Base-by-base conservation (phyloP, 306 rosid species). In the Vicia sativa region DNA sequence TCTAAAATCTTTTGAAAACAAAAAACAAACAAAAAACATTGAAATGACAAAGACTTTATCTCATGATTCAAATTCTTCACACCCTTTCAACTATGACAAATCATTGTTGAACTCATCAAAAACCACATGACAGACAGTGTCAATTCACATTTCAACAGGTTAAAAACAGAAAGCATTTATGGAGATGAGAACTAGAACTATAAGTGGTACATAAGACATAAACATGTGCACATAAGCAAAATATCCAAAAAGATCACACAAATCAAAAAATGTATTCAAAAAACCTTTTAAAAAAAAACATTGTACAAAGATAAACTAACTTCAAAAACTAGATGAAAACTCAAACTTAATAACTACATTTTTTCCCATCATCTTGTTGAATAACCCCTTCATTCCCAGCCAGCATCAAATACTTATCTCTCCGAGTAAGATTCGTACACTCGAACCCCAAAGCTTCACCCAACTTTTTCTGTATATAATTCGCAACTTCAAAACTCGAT, bases 331-430 rank as follows among this genome's bases (percentile, higher is more conserved):
- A 31, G 9, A 31, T 6, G 1, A 6, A 6, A 31, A 31, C 37
- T 31, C 6, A 34, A 34, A 34, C 38, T 34, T 34, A 34, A 34
- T 34, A 34, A 34, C 66, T 25, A 34, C 66, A 29, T 25, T 67
- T 82, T 50, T 13, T 75, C 18, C 45, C 35, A 29, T 70, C 82
- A 9, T 59, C 65, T 28, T 81, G 56, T 23, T 72, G 15, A 8
- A 89, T 92, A 48, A 90, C 29, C 2, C 99, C 99, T 56, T 90
- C 96, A 79, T 90, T 90, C 71, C 96, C 97, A 7, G 97, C 99
- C 11, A 93, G 80, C 97, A 88, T 93, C 95, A 90, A 34, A 39
- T 93, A 93, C 85, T 93, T 93, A 52, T 90, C 99, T 74, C 68
- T 90, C 57, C 99, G 85, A 1, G 97, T 93, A 12, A 88, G 84